Base-by-base conservation (phyloP, 176 grass and related monocot species). In the Bonia amplexicaulis region DNA sequence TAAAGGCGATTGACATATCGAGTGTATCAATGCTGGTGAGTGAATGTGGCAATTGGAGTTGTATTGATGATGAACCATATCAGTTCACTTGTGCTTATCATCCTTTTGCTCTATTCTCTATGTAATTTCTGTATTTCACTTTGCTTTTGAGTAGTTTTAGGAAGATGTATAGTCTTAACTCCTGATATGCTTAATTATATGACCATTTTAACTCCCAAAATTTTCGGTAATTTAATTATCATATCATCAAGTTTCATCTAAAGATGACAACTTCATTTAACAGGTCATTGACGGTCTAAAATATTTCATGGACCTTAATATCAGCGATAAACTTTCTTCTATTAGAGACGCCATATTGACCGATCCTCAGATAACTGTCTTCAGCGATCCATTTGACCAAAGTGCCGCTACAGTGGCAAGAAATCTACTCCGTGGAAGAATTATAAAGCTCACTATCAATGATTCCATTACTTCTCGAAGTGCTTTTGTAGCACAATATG, bases 271-370 rank as follows among this genome's bases (percentile, higher is more conserved):
- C 31, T 52, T 87, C 20, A 6, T 80, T 65, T 80, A 51, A 25
- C 74, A 98, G 96, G 93, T 94, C 12, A 87, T 95, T 88, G 93
- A 98, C 72, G 93, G 91, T 46, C 63, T 95, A 49, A 90, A 82
- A 64, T 75, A 33, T 85, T 88, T 86, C 26, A 8, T 78, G 69
- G 88, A 89, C 68, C 79, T 87, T 46, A 74, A 59, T 77, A 60
- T 84, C 9, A 39, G 58, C 10, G 78, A 93, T 20, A 87, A 84
- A 54, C 44, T 98, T 47, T 81, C 51, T 85, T 89, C 85, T 78
- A 89, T 95, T 74, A 87, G 85, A 77, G 74, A 84, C 13, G 48
- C 68, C 62, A 92, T 98, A 78, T 85, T 81, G 54, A 71, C 59
- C 47, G 69, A 84, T 83, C 86, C 91, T 82, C 93, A 92, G 45